Evolutionary conservation across 257 asterid genomes (phyloP).

Genomic region (Primulina huaijiensis): DNA sequence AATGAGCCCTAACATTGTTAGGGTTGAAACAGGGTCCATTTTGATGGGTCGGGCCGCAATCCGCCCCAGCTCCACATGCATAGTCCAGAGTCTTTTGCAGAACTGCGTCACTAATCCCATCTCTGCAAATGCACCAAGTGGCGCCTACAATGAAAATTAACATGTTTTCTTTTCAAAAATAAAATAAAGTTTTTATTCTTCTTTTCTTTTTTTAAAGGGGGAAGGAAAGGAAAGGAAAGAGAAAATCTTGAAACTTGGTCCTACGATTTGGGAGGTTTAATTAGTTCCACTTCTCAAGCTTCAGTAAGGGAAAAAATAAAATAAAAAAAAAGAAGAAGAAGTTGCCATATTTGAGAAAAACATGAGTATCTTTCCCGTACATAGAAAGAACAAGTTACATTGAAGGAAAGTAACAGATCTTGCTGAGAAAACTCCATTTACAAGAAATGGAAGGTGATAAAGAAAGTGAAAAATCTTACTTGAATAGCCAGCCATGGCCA

Average conservation of each 20-base stretch:
- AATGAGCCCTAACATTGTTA: conserved; percentile 65
- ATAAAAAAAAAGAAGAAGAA: too few relatives aligned
- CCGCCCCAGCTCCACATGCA: conserved; percentile 92
- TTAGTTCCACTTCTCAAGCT: too few relatives aligned
- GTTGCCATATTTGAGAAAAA: too few relatives aligned
- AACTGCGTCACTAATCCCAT: conserved; percentile 43
- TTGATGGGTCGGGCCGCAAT: conserved; percentile 61
- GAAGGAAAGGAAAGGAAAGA: too few relatives aligned
- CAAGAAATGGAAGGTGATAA: too few relatives aligned
- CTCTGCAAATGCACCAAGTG: conserved; percentile 83
- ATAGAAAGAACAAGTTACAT: not conserved
- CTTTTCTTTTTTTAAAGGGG: not conserved
- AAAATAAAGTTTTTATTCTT: not conserved
- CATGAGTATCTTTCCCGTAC: not conserved
- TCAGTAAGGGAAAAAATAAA: too few relatives aligned
- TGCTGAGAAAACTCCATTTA: not conserved
- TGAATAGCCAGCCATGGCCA: conserved; percentile 70
- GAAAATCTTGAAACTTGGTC: not conserved
- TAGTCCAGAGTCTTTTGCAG: conserved; percentile 79
- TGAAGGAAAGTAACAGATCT: not conserved
- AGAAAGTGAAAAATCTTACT: conserved; percentile 38
- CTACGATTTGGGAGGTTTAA: too few relatives aligned
- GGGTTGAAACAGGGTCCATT: conserved; percentile 69
- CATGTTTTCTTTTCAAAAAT: not conserved
- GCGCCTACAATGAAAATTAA: conserved; percentile 41